phyloP scores from a whole-genome alignment of 2,329 filamentous ascomycete genomes.

The Claviceps sorghi region DNA sequence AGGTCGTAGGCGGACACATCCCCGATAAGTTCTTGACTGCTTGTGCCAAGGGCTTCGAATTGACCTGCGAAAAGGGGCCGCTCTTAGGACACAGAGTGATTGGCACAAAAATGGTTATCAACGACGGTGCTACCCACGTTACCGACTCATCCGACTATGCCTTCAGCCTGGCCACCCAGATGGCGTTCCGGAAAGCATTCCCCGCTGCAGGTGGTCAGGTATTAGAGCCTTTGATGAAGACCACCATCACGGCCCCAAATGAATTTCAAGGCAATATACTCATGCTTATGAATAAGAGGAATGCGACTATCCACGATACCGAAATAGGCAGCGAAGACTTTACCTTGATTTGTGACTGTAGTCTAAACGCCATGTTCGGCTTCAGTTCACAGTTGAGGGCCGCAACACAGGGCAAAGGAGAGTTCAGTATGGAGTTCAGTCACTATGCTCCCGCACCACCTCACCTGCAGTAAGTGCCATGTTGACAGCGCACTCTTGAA shows the following conservation, averaged over 20 bases:
- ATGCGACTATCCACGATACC: constrained; percentile 86
- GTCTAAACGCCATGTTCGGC: constrained; percentile 93
- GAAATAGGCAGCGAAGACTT: constrained; percentile 92
- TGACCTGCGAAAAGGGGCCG: constrained; percentile 71
- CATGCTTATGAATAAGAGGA: constrained; percentile 90
- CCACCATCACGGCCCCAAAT: constrained; percentile 82
- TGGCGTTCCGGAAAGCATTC: constrained; percentile 94
- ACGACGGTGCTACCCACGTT: constrained; percentile 92
- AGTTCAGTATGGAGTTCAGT: constrained; percentile 98
- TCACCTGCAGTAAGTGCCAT: constrained; percentile 64
- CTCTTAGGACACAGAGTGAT: constrained; percentile 88
- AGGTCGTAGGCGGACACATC: constrained; percentile 79
- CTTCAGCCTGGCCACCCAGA: constrained; percentile 87
- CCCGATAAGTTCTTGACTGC: constrained; percentile 91
- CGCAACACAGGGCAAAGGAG: constrained; percentile 93
- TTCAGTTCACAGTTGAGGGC: constrained; percentile 85
- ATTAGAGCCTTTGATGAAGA: constrained; percentile 96
- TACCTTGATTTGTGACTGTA: constrained; percentile 80
- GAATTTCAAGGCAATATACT: constrained; percentile 98
- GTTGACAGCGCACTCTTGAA: background rate
- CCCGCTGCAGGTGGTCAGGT: constrained; percentile 65
- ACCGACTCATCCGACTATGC: constrained; percentile 96
- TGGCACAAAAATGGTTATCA: constrained; percentile 78
- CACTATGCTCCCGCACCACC: constrained; percentile 80
- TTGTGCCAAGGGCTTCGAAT: constrained; percentile 86